Evolutionary conservation across 345 rosid species (phyloP).

Genomic region (Citrus medica): DNA sequence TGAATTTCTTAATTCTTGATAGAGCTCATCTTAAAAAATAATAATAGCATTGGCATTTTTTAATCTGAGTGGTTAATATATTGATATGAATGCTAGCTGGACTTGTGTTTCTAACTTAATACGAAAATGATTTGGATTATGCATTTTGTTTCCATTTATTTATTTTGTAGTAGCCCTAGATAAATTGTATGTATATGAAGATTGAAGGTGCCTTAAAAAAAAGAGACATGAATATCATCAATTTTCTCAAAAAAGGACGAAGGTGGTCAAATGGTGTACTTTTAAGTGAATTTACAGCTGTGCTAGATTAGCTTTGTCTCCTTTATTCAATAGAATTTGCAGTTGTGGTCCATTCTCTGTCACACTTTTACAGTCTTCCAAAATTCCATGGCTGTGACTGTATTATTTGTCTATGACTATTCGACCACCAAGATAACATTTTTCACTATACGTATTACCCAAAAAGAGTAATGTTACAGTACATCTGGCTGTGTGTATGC

Average conservation of each 20-base stretch:
- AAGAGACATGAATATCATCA: no score
- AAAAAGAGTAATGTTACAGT: no score
- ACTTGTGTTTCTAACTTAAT: background rate
- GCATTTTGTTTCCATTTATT: background rate
- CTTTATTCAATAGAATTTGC: background rate
- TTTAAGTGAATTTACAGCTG: conserved; percentile 1
- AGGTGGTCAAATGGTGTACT: background rate
- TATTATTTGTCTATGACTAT: background rate
- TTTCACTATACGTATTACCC: background rate
- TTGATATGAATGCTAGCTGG: no score
- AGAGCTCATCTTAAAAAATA: background rate
- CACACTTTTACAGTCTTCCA: conserved; percentile 9
- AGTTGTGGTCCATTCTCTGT: conserved; percentile 9
- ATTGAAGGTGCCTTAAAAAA: no score
- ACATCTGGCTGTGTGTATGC: no score
- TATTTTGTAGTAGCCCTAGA: background rate
- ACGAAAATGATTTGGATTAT: background rate
- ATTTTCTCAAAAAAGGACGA: background rate
- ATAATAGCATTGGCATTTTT: background rate
- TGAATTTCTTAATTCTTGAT: background rate
- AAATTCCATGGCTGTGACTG: background rate
- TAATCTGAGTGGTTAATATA: background rate
- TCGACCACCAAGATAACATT: no score
- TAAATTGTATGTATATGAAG: background rate
- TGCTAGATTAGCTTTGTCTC: background rate